These are phyloP conservation scores for Nectriaceae sp. DNA, from an alignment of 2,329 filamentous ascomycete species.

Conservation along the genomic window DNA sequence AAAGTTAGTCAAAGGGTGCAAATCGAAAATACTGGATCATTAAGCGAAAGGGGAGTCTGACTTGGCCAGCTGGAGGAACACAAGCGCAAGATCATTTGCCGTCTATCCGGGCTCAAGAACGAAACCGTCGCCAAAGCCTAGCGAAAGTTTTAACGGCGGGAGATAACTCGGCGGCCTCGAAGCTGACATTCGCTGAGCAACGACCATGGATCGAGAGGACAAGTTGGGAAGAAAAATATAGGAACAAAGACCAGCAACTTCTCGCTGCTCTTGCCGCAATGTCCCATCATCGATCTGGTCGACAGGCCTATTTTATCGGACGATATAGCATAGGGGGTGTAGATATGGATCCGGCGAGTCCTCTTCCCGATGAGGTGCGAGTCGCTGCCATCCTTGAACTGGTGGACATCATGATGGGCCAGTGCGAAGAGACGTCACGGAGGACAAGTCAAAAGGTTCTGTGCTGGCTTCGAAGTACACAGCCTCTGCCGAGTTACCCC, in stretches of 20 bases:
- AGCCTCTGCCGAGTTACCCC: background rate
- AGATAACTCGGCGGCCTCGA: background rate
- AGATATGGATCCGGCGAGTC: background rate
- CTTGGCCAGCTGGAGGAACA: background rate
- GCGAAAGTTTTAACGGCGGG: background rate
- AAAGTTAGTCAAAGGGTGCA: background rate
- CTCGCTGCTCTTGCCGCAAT: conserved; percentile 1
- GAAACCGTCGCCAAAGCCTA: background rate
- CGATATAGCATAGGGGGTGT: background rate
- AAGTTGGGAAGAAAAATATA: conserved; percentile 3
- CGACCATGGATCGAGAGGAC: conserved; percentile 1
- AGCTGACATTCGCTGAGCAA: background rate
- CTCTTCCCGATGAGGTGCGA: background rate
- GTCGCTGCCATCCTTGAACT: conserved; percentile 1
- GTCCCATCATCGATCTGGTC: background rate
- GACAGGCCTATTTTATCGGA: conserved; percentile 1
- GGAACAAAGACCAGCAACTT: background rate
- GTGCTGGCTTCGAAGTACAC: conserved; percentile 6
- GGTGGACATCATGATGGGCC: conserved; percentile 1
- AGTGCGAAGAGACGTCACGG: conserved; percentile 2
- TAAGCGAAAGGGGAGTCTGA: background rate
- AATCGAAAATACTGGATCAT: conserved; percentile 3
- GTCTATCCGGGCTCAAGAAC: background rate
- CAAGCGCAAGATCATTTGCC: background rate
- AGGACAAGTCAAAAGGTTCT: conserved; percentile 5